Percentiles rank a stretch among this genome's conserved stretches.
Conservation (phyloP, 2,329 filamentous ascomycete species). For the Cordyceps farinosa region DNA sequence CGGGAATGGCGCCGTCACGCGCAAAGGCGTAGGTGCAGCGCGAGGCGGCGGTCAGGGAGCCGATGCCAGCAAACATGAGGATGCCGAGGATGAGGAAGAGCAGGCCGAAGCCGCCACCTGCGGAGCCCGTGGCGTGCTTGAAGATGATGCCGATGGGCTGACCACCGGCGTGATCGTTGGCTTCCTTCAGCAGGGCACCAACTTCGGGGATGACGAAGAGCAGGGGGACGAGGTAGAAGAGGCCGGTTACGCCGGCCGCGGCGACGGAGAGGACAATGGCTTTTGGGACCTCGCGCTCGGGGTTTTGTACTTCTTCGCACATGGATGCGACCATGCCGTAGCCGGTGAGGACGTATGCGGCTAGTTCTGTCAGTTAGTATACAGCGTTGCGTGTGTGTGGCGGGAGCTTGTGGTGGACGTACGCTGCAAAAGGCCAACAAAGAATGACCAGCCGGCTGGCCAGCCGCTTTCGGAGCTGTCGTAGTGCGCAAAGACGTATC, state of each 20-base stretch:
- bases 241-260: conserved; percentile 63
- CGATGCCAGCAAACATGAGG: conserved; percentile 71
- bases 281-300: conserved; percentile 58
- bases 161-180: conserved; percentile 47
- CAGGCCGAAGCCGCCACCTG: conserved; percentile 69
- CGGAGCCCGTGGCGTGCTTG: conserved; percentile 69
- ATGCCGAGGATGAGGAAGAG: conserved; percentile 75
- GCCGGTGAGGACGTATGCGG: conserved; percentile 41
- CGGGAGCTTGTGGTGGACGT: conserved; percentile 8
- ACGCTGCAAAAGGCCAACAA: conserved; percentile 52
- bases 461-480: conserved; percentile 66
- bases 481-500: conserved; percentile 66
- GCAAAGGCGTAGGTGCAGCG: conserved; percentile 75
- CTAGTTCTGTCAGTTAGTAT: conserved; percentile 24
- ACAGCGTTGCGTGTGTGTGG: conserved; percentile 34
- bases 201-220: conserved; percentile 73
- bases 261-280: conserved; percentile 65
- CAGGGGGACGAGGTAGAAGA: conserved; percentile 65
- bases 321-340: conserved; percentile 54
- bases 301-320: conserved; percentile 60
- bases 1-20: conserved; percentile 70
- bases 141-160: conserved; percentile 76
- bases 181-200: conserved; percentile 57
- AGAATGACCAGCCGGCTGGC: conserved; percentile 62
- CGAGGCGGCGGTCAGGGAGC: conserved; percentile 69